Evolutionary conservation across 495 filamentous ascomycete species (phyloP).

Genomic region (Aspergillus leporis): DNA sequence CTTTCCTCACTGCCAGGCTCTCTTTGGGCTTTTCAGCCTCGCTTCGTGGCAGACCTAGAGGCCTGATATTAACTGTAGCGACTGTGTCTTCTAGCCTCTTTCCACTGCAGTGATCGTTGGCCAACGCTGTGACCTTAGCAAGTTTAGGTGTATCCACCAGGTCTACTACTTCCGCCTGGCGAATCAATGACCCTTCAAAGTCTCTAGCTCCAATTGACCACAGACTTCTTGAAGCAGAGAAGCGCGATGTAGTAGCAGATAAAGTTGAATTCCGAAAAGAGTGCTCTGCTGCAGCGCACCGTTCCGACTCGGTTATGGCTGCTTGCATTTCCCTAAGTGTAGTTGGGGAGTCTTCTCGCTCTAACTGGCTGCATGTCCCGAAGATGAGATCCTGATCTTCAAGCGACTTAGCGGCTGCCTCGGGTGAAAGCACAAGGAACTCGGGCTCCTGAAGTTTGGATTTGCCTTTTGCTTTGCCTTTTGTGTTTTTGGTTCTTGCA

Average conservation of each 20-base stretch:
- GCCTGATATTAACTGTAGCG: background rate
- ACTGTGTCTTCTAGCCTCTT: background rate
- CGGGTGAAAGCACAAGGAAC: constrained; percentile 68
- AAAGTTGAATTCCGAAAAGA: background rate
- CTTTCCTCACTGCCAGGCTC: background rate
- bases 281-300: background rate
- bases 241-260: constrained; percentile 18
- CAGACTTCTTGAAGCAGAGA: constrained; percentile 44
- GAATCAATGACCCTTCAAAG: constrained; percentile 57
- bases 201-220: constrained; percentile 73
- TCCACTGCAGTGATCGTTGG: background rate
- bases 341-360: constrained; percentile 69
- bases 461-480: constrained; percentile 29
- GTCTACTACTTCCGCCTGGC: constrained; percentile 54
- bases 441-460: constrained; percentile 33
- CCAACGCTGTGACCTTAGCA: background rate
- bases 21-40: background rate
- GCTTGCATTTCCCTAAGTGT: constrained; percentile 67
- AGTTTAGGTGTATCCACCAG: constrained; percentile 47
- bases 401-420: constrained; percentile 66
- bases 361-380: constrained; percentile 89
- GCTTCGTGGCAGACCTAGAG: background rate
- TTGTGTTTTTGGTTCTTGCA: constrained; percentile 12
- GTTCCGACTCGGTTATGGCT: constrained; percentile 65
- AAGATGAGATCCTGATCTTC: constrained; percentile 81